A percentile compares a stretch with the other conserved stretches of the same genome.
These are phyloP conservation scores for Syncephalastrum racemosum DNA, from an alignment of 371 early-diverging fungal genomes.

Conservation along the genomic window DNA sequence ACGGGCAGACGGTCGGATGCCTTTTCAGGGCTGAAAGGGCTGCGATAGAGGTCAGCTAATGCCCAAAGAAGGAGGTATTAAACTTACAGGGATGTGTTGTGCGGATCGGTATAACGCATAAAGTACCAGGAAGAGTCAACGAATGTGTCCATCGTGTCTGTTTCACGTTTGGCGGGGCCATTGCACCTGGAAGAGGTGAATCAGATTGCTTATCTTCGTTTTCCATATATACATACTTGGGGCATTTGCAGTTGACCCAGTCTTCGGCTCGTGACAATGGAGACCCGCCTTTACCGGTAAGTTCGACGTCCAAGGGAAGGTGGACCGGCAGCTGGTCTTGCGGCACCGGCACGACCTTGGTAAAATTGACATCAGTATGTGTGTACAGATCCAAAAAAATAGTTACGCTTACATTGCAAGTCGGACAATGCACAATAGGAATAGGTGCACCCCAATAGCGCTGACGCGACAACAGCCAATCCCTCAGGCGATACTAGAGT, in stretches of 20 bases:
- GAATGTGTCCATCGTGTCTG: slow-evolving; percentile 97
- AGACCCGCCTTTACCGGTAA: slow-evolving; percentile 74
- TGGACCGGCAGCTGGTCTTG: slow-evolving; percentile 77
- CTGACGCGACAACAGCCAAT: slow-evolving; percentile 98
- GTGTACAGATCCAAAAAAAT: neutral
- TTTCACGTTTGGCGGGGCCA: slow-evolving; percentile 77
- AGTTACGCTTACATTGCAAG: slow-evolving; percentile 62
- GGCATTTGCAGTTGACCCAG: slow-evolving; percentile 72
- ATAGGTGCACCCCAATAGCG: slow-evolving; percentile 99
- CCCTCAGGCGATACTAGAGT: slow-evolving; percentile 76
- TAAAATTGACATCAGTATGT: neutral
- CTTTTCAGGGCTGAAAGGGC: slow-evolving; percentile 60
- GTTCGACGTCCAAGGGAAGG: slow-evolving; percentile 65
- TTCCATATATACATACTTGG: slow-evolving; percentile 59
- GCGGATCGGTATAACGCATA: slow-evolving; percentile 79
- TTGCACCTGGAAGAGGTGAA: slow-evolving; percentile 49
- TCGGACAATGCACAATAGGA: slow-evolving; percentile 89
- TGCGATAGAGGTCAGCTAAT: slow-evolving; percentile 8
- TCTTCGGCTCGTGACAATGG: slow-evolving; percentile 60
- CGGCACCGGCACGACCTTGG: slow-evolving; percentile 81
- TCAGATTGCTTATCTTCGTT: neutral
- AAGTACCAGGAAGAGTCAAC: slow-evolving; percentile 97
- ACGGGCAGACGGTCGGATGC: slow-evolving; percentile 77
- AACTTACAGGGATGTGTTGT: slow-evolving; percentile 55
- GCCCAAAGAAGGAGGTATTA: too few relatives aligned